Conservation (phyloP, 352 stramenopile species). For the Peronospora destructor region DNA sequence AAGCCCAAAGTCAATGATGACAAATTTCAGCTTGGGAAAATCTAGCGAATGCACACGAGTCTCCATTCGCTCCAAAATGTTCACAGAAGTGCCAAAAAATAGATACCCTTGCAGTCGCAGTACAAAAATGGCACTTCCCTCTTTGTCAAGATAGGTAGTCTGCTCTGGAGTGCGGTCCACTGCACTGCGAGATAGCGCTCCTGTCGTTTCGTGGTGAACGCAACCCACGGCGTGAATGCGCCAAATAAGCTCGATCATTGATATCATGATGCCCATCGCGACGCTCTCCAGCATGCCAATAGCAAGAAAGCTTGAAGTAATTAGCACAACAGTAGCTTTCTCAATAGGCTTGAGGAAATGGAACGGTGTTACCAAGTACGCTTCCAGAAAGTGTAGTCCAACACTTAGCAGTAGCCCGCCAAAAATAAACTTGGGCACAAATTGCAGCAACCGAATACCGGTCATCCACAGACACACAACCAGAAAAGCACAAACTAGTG, state of each 20-base stretch:
- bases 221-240: conserved; percentile 74
- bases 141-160: conserved; percentile 38
- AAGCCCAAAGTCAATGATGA: conserved; percentile 77
- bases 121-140: conserved; percentile 62
- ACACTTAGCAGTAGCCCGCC: conserved; percentile 68
- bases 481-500: conserved; percentile 53
- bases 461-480: conserved; percentile 53
- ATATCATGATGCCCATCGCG: conserved; percentile 68
- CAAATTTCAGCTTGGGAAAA: conserved; percentile 48
- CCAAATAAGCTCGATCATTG: conserved; percentile 73
- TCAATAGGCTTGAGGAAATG: conserved; percentile 69
- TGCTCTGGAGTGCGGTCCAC: conserved; percentile 65
- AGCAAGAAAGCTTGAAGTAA: conserved; percentile 61
- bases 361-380: conserved; percentile 66
- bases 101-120: conserved; percentile 72
- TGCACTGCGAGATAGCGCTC: conserved; percentile 50
- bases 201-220: conserved; percentile 69
- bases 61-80: conserved; percentile 69
- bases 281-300: conserved; percentile 73
- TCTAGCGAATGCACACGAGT: conserved; percentile 55
- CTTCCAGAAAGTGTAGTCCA: conserved; percentile 69
- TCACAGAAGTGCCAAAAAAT: conserved; percentile 79
- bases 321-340: conserved; percentile 51
- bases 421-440: conserved; percentile 80
- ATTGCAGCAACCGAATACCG: conserved; percentile 62